Percentiles rank a stretch among this genome's conserved stretches.
Evolutionary conservation across 495 filamentous ascomycete species (phyloP).

Genomic region (Xylaria venustula): DNA sequence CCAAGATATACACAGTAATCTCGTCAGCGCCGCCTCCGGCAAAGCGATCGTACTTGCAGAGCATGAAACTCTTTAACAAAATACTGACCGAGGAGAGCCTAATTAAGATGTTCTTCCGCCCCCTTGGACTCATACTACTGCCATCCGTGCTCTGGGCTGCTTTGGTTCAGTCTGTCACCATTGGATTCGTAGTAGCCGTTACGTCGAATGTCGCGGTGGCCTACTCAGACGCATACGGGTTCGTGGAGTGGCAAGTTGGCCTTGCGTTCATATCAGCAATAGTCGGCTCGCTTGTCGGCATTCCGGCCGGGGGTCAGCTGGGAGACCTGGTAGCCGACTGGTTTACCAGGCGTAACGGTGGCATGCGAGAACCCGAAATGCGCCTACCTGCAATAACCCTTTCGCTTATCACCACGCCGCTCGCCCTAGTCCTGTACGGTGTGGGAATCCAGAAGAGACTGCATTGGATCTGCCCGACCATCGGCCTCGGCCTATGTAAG

Average conservation of each 20-base stretch:
- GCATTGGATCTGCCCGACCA: conserved; percentile 56
- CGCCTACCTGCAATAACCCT: conserved; percentile 47
- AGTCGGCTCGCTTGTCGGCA: conserved; percentile 47
- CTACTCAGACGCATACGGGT: conserved; percentile 43
- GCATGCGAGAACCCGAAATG: conserved; percentile 57
- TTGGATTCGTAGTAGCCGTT: conserved; percentile 55
- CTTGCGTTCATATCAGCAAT: conserved; percentile 50
- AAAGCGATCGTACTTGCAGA: conserved; percentile 1
- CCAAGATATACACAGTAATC: too few relatives aligned
- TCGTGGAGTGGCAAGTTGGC: conserved; percentile 48
- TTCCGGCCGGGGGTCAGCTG: conserved; percentile 48
- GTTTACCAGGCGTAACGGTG: conserved; percentile 50
- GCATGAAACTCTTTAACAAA: conserved; percentile 37
- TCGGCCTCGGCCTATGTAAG: conserved; percentile 47
- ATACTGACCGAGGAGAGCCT: conserved; percentile 45
- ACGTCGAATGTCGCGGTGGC: conserved; percentile 51
- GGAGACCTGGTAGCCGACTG: conserved; percentile 51
- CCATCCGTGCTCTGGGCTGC: conserved; percentile 52
- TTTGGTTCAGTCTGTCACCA: conserved; percentile 48
- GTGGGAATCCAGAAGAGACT: conserved; percentile 48
- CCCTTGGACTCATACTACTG: conserved; percentile 44
- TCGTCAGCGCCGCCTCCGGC: not conserved
- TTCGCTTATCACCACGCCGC: conserved; percentile 43
- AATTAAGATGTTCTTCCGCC: conserved; percentile 46
- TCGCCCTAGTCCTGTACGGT: conserved; percentile 51